Evolutionary conservation across 495 filamentous ascomycete genomes (phyloP), one percentile per base, ranked within the genome.

Genomic region (Glutinoglossum americanum): DNA sequence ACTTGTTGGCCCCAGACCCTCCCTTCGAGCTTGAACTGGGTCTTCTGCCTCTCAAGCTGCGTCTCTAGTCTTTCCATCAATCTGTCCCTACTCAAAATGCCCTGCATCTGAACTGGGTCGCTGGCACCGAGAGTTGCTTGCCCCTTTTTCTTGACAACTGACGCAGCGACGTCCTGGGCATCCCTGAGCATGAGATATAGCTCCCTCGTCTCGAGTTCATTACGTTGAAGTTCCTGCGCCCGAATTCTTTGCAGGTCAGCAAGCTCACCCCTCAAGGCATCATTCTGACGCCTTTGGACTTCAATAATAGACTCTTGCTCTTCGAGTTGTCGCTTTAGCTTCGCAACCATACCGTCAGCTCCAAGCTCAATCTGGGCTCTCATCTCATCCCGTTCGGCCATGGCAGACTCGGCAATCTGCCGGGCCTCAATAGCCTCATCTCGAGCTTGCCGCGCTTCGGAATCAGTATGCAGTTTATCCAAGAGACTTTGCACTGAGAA

Each of bases 121-220:
- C 35, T 48, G 25, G 41, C 44, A 15, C 28, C 57, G 15, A 25
- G 49, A 65, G 84, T 80, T 5, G 23, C n/a, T n/a, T 41, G 1
- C 6, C 56, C 57, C 6, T n/a, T 41, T 48, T 37, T 39, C 30
- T 27, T 58, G 25, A 64, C 64, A 8, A 54, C 61, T 1, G 65
- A 66, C n/a, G 69, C 45, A 41, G 92, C 90, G 60, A 93, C 85
- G 67, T 98, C 92, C 68, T 98, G 92, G 30, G 92, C 92, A 70
- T 98, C 92, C 56, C 93, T 80, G 54, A 98, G 83, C 92, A 98
- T 98, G 41, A 98, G 82, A 70, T 97, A 98, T 11, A 98, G 72
- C 71, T 98, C 92, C 63, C 92, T 77, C 0, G 93, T 97, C 67
- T 98, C 92, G 27, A 98, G 68, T 68, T 98, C 92, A 64, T 94